Conservation (phyloP, 352 stramenopile genomes). For the Saprolegnia diclina region DNA sequence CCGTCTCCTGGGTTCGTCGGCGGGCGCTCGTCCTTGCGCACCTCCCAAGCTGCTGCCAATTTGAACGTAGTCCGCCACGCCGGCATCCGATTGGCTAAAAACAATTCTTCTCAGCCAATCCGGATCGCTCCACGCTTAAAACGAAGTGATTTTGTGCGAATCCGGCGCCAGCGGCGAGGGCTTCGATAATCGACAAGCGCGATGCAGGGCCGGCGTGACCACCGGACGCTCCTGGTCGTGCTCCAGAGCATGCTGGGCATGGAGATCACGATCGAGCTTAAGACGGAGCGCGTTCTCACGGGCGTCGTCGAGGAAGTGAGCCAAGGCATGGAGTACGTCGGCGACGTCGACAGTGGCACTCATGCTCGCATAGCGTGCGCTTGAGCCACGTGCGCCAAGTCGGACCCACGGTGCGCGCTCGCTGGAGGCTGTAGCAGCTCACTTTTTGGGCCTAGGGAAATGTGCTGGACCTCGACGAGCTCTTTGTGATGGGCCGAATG, state of each 20-base stretch:
- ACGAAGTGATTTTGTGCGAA: conserved; percentile 1
- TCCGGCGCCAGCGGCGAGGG: background rate
- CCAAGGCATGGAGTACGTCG: conserved; percentile 75
- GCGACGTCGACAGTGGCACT: background rate
- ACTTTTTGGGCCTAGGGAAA: conserved; percentile 36
- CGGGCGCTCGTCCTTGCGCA: background rate
- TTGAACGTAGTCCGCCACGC: background rate
- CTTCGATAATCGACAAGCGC: background rate
- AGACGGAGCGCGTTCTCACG: conserved; percentile 76
- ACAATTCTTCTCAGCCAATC: background rate
- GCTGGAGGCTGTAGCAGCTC: background rate
- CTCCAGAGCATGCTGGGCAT: conserved; percentile 81
- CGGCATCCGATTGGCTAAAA: background rate
- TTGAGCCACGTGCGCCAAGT: conserved; percentile 19
- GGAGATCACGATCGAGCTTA: conserved; percentile 74
- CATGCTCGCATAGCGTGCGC: conserved; percentile 13
- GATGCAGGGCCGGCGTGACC: conserved; percentile 11
- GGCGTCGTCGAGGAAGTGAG: conserved; percentile 78
- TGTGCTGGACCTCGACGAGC: conserved; percentile 60
- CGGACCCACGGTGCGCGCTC: background rate
- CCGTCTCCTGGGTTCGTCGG: conserved; percentile 3
- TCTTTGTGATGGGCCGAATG: conserved; percentile 85
- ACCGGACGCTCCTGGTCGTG: conserved; percentile 61
- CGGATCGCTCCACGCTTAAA: background rate
- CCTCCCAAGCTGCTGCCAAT: background rate